A percentile compares a stretch with the other conserved stretches of the same genome.
Conservation (phyloP, 2,329 filamentous ascomycete species). For the Fusarium mundagurra region DNA sequence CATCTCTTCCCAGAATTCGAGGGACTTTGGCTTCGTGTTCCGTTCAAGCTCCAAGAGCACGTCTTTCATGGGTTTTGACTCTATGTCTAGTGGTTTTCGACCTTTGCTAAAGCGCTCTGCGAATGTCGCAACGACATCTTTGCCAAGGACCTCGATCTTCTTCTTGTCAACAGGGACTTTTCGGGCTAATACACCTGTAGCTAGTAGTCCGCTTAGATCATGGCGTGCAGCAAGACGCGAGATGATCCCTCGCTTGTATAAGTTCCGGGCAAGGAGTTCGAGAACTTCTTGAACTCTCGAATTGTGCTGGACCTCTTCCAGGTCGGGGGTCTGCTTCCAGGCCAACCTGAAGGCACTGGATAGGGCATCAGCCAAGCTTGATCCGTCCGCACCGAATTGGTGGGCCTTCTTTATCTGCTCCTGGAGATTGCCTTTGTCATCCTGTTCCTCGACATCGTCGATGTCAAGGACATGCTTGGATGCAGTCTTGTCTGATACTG, state of each 20-base stretch:
- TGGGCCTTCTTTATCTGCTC: background rate
- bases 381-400: background rate
- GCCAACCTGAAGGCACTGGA: slow-evolving; percentile 7
- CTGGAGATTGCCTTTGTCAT: background rate
- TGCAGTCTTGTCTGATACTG: background rate
- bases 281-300: slow-evolving; percentile 20
- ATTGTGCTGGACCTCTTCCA: slow-evolving; percentile 11
- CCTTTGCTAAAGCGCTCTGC: slow-evolving; percentile 16
- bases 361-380: slow-evolving; percentile 4
- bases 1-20: background rate
- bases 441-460: background rate
- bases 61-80: slow-evolving; percentile 12
- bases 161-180: slow-evolving; percentile 15
- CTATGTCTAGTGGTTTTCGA: background rate
- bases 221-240: background rate
- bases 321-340: background rate
- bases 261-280: background rate
- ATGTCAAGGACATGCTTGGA: background rate
- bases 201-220: slow-evolving; percentile 19
- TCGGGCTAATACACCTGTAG: slow-evolving; percentile 17
- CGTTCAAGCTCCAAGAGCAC: slow-evolving; percentile 16
- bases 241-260: slow-evolving; percentile 1
- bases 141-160: slow-evolving; percentile 5
- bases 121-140: slow-evolving; percentile 17
- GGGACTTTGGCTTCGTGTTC: slow-evolving; percentile 17